Evolutionary conservation across 2,329 filamentous ascomycete species (phyloP).

Genomic region (Zymoseptoria passerinii): DNA sequence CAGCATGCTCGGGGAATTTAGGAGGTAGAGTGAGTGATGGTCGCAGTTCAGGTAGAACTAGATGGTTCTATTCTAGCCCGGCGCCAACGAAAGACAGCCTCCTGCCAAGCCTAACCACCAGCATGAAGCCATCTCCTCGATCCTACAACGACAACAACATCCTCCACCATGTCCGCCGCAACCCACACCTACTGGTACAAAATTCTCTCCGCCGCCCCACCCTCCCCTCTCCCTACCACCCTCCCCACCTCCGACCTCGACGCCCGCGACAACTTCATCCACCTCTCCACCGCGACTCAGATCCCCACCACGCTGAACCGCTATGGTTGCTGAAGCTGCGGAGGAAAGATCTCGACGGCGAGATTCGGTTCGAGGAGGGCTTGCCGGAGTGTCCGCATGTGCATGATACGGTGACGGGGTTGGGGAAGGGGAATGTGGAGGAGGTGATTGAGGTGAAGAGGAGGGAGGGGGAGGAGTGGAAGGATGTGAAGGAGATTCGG

Average conservation of each 20-base stretch:
- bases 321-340: conserved; percentile 22
- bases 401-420: conserved; percentile 14
- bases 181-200: conserved; percentile 24
- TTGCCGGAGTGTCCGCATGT: conserved; percentile 21
- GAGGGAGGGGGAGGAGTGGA: conserved; percentile 9
- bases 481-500: conserved; percentile 6
- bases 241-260: conserved; percentile 20
- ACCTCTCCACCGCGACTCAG: conserved; percentile 22
- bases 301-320: conserved; percentile 23
- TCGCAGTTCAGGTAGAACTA: too few species aligned
- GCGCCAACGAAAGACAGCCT: too few species aligned
- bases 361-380: conserved; percentile 12
- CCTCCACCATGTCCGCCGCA: conserved; percentile 5
- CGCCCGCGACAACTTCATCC: conserved; percentile 22
- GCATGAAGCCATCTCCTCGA: background rate
- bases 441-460: conserved; percentile 18
- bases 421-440: conserved; percentile 19
- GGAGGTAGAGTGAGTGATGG: background rate
- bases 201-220: conserved; percentile 19
- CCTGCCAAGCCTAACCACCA: too few species aligned
- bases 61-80: background rate
- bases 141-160: background rate
- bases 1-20: background rate
- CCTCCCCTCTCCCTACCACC: conserved; percentile 18
- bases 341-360: conserved; percentile 16